phyloP scores from a whole-genome alignment of 176 grass and related monocot species.

The Oryza coarctata region DNA sequence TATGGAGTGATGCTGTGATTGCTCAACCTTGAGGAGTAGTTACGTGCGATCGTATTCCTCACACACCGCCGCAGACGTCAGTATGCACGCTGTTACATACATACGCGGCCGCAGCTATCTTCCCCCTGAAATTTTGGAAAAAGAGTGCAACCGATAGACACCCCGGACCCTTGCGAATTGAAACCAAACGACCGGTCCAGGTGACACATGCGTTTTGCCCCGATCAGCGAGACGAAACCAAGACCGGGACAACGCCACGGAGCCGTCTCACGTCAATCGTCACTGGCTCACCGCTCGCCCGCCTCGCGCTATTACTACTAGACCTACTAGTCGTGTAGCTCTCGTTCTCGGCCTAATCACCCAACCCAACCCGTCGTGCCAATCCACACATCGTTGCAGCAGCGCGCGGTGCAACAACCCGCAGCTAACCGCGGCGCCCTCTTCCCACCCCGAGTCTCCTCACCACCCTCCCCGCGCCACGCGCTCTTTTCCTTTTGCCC shows the following conservation, averaged over 20 bases:
- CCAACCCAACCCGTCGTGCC: slow-evolving; percentile 9
- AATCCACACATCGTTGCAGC: not conserved
- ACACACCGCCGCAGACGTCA: no score
- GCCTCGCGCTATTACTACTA: not conserved
- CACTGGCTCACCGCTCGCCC: not conserved
- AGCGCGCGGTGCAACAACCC: not conserved
- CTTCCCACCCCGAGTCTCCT: not conserved
- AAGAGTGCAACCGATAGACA: not conserved
- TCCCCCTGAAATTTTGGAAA: not conserved
- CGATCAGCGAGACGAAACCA: slow-evolving; percentile 20
- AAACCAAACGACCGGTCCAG: not conserved
- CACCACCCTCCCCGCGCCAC: not conserved
- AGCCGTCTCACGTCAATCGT: not conserved
- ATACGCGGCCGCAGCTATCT: no score
- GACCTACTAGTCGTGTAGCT: not conserved
- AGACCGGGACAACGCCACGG: slow-evolving; percentile 39
- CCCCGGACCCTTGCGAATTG: not conserved
- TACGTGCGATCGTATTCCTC: no score
- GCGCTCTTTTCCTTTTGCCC: not conserved
- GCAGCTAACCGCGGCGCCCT: slow-evolving; percentile 35
- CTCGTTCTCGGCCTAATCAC: slow-evolving; percentile 1
- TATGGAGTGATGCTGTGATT: no score
- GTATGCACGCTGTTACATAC: no score
- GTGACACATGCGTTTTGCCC: slow-evolving; percentile 12
- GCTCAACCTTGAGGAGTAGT: no score